Evolutionary conservation across 257 asterid species (phyloP), one percentile per base, ranked within the genome.

Genomic region (Vinca minor): DNA sequence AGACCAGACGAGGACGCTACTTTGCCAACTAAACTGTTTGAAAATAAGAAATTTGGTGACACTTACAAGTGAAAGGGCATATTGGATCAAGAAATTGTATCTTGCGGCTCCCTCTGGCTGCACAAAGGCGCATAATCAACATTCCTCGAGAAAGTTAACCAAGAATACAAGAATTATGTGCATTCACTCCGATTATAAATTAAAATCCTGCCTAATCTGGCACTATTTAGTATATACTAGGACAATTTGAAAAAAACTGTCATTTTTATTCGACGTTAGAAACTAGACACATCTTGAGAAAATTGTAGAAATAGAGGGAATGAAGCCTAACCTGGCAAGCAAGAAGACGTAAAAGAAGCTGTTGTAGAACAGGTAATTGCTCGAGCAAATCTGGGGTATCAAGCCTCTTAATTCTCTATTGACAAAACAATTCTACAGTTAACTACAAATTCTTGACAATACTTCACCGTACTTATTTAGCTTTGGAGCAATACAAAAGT

Each of bases 41-140:
- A 34, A 47, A n/a, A 54, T 18, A 25, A 48, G 56, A 74, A 65
- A 49, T n/a, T n/a, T n/a, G n/a, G n/a, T n/a, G n/a, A n/a, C 54
- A 63, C 95, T 84, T 69, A 89, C 96, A 71, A 84, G 77, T 68
- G 96, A 82, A 62, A 87, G 82, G 66, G 95, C 86, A 70, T 74
- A 81, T 69, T 87, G 87, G 69, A 89, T 80, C 68, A 89, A 70
- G 80, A 78, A 89, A 72, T 82, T 84, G 72, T 77, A 66, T 38
- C 76, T 84, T 69, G 91, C 81, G 45, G 80, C 87, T 73, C 87
- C 84, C 38, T 25, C 65, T 21, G 89, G 95, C 96, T 87, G 89
- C 81, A 73, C 48, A 56, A 63, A 26, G n/a, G n/a, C n/a, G n/a
- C n/a, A n/a, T n/a, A n/a, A n/a, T n/a, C n/a, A n/a, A 42, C 47